These are phyloP conservation scores for Naganishia antarctica DNA, from an alignment of 768 basidiomycete species.

Conservation along the genomic window DNA sequence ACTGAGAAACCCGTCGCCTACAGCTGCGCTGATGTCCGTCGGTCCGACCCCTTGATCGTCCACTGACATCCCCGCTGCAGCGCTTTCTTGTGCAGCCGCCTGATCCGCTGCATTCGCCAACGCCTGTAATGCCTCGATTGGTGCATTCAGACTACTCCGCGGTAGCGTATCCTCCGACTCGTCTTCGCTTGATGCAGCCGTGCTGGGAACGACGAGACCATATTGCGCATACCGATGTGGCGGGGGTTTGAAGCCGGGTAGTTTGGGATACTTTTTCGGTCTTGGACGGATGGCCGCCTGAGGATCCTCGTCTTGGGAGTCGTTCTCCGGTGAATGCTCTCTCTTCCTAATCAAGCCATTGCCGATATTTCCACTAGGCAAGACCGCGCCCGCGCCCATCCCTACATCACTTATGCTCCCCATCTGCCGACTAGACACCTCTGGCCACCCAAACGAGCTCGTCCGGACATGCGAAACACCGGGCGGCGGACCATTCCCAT, in stretches of 20 bases:
- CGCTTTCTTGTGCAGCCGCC: constrained; percentile 53
- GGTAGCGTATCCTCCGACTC: constrained; percentile 86
- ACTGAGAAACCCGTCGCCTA: constrained; percentile 22
- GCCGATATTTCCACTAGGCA: neutral
- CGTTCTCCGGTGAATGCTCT: constrained; percentile 4
- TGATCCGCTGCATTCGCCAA: constrained; percentile 93
- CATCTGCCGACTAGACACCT: neutral
- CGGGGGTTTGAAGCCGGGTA: constrained; percentile 90
- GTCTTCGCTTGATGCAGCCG: constrained; percentile 78
- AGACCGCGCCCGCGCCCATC: neutral
- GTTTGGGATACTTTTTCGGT: constrained; percentile 64
- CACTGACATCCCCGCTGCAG: constrained; percentile 58
- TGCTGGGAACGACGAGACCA: constrained; percentile 58
- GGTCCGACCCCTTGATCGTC: constrained; percentile 56
- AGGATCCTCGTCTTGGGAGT: constrained; percentile 26
- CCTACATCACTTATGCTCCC: neutral
- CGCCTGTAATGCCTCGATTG: constrained; percentile 89
- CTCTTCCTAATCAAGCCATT: constrained; percentile 12
- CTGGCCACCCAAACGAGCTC: constrained; percentile 15
- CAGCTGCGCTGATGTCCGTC: constrained; percentile 14
- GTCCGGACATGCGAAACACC: constrained; percentile 9
- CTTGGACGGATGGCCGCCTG: neutral
- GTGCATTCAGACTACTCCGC: constrained; percentile 75
- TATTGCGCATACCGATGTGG: constrained; percentile 87
- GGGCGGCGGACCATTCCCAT: neutral